Evolutionary conservation across 139 green algal species (phyloP).

Genomic region (Volvox reticuliferus): DNA sequence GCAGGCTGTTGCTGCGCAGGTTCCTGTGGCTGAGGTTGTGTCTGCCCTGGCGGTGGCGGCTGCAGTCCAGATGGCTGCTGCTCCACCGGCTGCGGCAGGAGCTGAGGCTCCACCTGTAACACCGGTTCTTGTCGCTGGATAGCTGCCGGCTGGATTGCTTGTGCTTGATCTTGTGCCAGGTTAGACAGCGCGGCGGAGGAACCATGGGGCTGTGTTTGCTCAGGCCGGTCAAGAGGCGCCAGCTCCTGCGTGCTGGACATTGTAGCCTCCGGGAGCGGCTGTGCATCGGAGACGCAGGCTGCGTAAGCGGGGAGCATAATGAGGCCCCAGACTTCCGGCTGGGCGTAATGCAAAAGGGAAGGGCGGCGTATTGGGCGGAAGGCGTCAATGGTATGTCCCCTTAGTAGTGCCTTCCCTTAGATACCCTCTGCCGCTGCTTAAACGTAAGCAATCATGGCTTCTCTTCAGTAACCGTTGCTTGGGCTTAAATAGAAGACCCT

Average conservation of each 20-base stretch:
- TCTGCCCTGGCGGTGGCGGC: background rate
- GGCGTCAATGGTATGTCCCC: background rate
- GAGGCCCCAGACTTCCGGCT: conserved; percentile 1
- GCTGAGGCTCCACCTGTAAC: background rate
- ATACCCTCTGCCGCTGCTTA: background rate
- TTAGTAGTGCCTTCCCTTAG: no score
- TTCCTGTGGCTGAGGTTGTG: background rate
- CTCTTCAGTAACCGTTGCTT: no score
- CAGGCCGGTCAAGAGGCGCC: background rate
- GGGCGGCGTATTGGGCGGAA: background rate
- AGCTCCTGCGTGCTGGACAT: background rate
- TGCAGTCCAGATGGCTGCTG: background rate
- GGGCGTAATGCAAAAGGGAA: background rate
- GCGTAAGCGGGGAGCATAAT: background rate
- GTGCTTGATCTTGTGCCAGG: background rate
- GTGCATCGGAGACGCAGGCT: no score
- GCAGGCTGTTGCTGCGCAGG: background rate
- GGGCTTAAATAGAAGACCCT: background rate
- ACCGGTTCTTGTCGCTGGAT: background rate
- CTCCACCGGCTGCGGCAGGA: background rate
- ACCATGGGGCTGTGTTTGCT: background rate
- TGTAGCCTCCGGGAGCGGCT: background rate
- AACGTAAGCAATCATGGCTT: no score
- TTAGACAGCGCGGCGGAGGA: background rate
- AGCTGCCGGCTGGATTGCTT: background rate